Percentiles rank a stretch among this genome's conserved stretches.
Evolutionary conservation across 805 yeast species (phyloP).

Genomic region (Metschnikowia hibisci): DNA sequence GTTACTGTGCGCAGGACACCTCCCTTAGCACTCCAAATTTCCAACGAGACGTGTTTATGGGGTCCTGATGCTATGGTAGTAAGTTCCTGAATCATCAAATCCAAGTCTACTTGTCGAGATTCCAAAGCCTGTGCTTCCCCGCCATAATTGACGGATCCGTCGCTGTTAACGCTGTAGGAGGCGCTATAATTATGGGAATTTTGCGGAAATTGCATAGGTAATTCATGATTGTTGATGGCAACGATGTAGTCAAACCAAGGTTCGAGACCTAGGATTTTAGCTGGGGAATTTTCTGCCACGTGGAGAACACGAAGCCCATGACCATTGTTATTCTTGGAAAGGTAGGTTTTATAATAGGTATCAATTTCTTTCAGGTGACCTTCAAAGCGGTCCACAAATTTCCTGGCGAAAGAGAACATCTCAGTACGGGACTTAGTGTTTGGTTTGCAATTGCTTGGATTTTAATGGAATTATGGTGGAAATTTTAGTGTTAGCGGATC

Average conservation of each 20-base stretch:
- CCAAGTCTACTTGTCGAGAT: constrained; percentile 39
- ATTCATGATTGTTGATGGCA: constrained; percentile 71
- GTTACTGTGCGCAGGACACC: constrained; percentile 42
- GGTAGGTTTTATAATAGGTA: constrained; percentile 33
- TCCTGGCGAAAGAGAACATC: constrained; percentile 45
- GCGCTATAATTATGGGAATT: constrained; percentile 17
- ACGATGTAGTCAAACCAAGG: constrained; percentile 85
- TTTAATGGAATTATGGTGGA: not conserved
- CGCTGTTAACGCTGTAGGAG: constrained; percentile 35
- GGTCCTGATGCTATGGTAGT: constrained; percentile 27
- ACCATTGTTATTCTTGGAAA: constrained; percentile 36
- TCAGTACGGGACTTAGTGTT: not conserved
- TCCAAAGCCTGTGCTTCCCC: constrained; percentile 30
- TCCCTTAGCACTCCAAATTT: constrained; percentile 88
- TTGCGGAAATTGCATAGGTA: constrained; percentile 38
- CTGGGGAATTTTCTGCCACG: constrained; percentile 38
- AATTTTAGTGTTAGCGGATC: not conserved
- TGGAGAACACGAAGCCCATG: constrained; percentile 37
- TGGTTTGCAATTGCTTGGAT: not conserved
- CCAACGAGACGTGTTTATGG: constrained; percentile 46
- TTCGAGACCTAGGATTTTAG: constrained; percentile 48
- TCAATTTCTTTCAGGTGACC: constrained; percentile 23
- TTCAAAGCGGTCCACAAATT: constrained; percentile 38
- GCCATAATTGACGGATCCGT: constrained; percentile 39
- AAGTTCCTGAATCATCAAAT: constrained; percentile 42